Evolutionary conservation across 148 eudicot species (phyloP).

Genomic region (Nepenthes gracilis): DNA sequence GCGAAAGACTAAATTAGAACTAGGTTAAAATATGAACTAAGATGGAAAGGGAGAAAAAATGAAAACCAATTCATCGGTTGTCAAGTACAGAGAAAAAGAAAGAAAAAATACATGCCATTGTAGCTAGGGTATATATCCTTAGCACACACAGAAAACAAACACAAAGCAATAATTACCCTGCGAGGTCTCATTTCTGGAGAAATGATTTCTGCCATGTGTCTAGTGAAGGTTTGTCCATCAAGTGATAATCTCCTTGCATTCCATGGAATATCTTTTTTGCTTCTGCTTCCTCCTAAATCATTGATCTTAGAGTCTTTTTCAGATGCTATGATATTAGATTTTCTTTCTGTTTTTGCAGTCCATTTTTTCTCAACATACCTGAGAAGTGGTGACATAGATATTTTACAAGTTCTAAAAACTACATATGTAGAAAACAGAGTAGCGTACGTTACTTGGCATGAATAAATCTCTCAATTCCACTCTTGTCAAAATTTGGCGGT

Average conservation of each 20-base stretch:
- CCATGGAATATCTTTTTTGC: conserved; percentile 16
- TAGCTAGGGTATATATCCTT: too few species aligned
- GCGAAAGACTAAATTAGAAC: background rate
- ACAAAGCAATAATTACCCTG: conserved; percentile 19
- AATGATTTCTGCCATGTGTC: conserved; percentile 16
- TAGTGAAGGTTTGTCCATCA: conserved; percentile 30
- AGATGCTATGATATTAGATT: conserved; percentile 16
- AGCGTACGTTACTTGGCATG: conserved; percentile 34
- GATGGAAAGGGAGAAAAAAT: too few species aligned
- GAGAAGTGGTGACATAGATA: too few species aligned
- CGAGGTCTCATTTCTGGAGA: conserved; percentile 23
- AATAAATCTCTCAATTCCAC: conserved; percentile 35
- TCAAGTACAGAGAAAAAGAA: too few species aligned
- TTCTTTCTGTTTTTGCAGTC: conserved; percentile 19
- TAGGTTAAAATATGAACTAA: too few species aligned
- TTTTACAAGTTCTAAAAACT: background rate
- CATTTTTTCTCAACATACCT: conserved; percentile 49
- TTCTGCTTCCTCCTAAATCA: background rate
- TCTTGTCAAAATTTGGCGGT: conserved; percentile 28
- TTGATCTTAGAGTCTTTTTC: conserved; percentile 4
- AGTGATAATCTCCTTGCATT: conserved; percentile 43
- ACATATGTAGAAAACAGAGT: background rate
- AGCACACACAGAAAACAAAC: background rate
- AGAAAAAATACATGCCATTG: too few species aligned
- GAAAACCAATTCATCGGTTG: too few species aligned